phyloP scores from a whole-genome alignment of 2,329 filamentous ascomycete species.

The Fusarium stilboides region DNA sequence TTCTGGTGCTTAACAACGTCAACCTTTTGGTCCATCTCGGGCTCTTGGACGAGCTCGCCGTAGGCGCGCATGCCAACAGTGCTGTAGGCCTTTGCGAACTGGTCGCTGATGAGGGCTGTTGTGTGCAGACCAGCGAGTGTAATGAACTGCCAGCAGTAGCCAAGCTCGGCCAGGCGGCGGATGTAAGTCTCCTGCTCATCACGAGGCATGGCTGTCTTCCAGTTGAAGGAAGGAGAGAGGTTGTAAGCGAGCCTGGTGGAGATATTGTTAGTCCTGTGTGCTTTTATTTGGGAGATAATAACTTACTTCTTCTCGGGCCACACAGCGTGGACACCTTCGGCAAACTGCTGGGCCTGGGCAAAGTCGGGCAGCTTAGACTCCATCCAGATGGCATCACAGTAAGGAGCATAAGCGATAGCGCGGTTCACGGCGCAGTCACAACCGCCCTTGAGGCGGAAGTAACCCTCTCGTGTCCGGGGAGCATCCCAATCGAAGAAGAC shows the following conservation, averaged over 20 bases:
- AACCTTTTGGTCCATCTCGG: conserved; percentile 90
- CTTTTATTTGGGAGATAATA: conserved; percentile 3
- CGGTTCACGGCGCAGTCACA: conserved; percentile 93
- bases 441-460: conserved; percentile 92
- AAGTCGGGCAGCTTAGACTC: conserved; percentile 97
- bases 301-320: conserved; percentile 96
- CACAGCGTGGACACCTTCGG: conserved; percentile 91
- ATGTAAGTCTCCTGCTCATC: conserved; percentile 98
- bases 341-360: conserved; percentile 92
- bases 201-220: conserved; percentile 95
- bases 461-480: conserved; percentile 94
- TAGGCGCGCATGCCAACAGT: conserved; percentile 94
- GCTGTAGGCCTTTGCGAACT: conserved; percentile 87
- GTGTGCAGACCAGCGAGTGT: conserved; percentile 98
- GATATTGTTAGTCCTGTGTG: conserved; percentile 37
- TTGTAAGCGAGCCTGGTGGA: conserved; percentile 88
- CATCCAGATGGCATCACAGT: conserved; percentile 99
- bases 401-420: conserved; percentile 91
- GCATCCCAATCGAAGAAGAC: conserved; percentile 96
- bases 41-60: conserved; percentile 97
- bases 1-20: conserved; percentile 99
- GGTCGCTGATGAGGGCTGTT: conserved; percentile 91
- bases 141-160: conserved; percentile 99
- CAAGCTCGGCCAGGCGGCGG: conserved; percentile 84
- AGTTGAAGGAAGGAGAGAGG: conserved; percentile 99